Conservation (phyloP, 495 filamentous ascomycete genomes). For the Xylaria castorea region DNA sequence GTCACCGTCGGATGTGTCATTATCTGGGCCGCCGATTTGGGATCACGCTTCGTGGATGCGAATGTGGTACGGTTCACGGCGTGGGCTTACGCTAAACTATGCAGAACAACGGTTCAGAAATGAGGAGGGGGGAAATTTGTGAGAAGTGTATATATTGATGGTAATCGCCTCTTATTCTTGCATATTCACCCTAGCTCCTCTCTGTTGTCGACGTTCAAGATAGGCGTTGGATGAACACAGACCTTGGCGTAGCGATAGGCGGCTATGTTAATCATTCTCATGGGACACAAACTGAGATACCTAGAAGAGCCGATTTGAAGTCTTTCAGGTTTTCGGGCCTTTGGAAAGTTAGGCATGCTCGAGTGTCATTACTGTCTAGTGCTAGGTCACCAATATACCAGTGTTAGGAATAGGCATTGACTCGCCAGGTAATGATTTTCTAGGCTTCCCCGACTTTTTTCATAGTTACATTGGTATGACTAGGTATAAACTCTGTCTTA, state of each 20-base stretch:
- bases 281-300: neutral
- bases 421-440: neutral
- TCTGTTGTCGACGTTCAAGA: neutral
- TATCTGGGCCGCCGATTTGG: constrained; percentile 26
- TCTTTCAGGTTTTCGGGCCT: neutral
- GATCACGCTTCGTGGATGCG: constrained; percentile 25
- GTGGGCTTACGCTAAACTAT: constrained; percentile 22
- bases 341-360: neutral
- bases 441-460: neutral
- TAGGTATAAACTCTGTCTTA: neutral
- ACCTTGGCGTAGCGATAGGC: neutral
- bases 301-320: neutral
- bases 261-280: neutral
- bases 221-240: neutral
- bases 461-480: neutral
- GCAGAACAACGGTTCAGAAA: neutral
- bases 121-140: neutral
- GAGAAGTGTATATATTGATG: neutral
- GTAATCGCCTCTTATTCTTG: neutral
- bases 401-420: neutral
- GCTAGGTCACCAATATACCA: neutral
- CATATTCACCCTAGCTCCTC: too few species aligned
- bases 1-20: constrained; percentile 14
- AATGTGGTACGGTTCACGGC: constrained; percentile 26
- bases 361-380: neutral